These are phyloP conservation scores for Cucurbita maxima DNA, from an alignment of 306 rosid species.

Conservation along the genomic window DNA sequence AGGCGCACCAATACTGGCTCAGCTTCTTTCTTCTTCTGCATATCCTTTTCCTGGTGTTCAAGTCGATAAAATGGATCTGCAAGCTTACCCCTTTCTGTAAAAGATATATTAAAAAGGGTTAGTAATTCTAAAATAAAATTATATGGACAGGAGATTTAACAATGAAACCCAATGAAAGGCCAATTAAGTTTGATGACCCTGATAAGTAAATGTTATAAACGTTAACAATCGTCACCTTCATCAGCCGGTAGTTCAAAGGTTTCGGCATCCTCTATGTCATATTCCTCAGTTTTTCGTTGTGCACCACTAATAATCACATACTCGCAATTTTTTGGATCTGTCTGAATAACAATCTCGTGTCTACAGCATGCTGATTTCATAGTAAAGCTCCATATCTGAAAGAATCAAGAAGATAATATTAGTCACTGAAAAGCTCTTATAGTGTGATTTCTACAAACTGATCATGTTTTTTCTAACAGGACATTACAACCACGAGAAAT, in stretches of 20 bases:
- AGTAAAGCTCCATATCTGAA: slow-evolving; percentile 88
- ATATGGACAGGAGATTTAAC: background rate
- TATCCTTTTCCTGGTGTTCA: slow-evolving; percentile 79
- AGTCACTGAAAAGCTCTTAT: background rate
- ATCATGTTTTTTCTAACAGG: background rate
- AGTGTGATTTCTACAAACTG: background rate
- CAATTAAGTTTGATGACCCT: background rate
- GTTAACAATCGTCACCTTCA: slow-evolving; percentile 47
- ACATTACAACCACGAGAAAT: background rate
- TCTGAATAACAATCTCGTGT: slow-evolving; percentile 78
- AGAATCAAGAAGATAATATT: slow-evolving; percentile 7
- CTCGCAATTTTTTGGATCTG: slow-evolving; percentile 79
- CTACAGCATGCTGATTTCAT: slow-evolving; percentile 87
- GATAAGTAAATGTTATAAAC: background rate
- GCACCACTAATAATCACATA: slow-evolving; percentile 79
- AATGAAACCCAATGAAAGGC: background rate
- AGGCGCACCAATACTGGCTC: slow-evolving; percentile 76
- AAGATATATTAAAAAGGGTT: background rate
- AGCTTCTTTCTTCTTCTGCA: slow-evolving; percentile 79
- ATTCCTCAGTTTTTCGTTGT: slow-evolving; percentile 54
- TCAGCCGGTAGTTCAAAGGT: slow-evolving; percentile 71
- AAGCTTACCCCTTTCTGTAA: slow-evolving; percentile 66
- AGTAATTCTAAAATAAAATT: too few species aligned
- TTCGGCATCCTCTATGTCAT: slow-evolving; percentile 78
- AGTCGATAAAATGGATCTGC: slow-evolving; percentile 92